Percentiles rank a stretch among this genome's conserved stretches.
Conservation (phyloP, 257 asterid genomes). For the Lycium ferocissimum region DNA sequence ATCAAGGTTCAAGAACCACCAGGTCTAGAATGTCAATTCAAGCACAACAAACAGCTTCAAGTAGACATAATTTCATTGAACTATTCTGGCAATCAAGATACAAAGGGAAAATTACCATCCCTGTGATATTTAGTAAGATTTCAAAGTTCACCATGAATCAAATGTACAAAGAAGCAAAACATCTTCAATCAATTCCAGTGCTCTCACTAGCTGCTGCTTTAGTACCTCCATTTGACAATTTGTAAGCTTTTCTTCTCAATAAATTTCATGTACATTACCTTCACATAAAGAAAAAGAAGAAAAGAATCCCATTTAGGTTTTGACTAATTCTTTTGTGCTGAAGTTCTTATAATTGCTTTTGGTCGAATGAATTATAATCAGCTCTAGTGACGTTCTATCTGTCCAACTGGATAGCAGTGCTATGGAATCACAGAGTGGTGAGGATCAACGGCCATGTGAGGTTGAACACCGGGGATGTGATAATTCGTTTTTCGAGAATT, state of each 20-base stretch:
- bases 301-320: background rate
- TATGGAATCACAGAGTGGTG: conserved; percentile 54
- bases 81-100: conserved; percentile 49
- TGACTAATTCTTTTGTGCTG: background rate
- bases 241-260: conserved; percentile 59
- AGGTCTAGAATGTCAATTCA: conserved; percentile 44
- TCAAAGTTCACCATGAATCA: conserved; percentile 67
- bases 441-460: conserved; percentile 66
- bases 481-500: conserved; percentile 56
- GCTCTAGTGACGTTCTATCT: conserved; percentile 64
- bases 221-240: conserved; percentile 71
- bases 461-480: conserved; percentile 63
- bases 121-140: conserved; percentile 53
- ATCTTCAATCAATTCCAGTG: conserved; percentile 63
- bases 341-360: conserved; percentile 28
- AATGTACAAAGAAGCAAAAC: conserved; percentile 61
- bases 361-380: conserved; percentile 40
- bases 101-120: conserved; percentile 49
- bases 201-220: conserved; percentile 78
- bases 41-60: conserved; percentile 52
- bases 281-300: background rate
- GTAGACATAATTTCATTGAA: conserved; percentile 50
- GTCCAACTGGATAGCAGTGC: conserved; percentile 56
- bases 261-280: conserved; percentile 10
- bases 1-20: conserved; percentile 43